These are phyloP conservation scores for Microdochium trichocladiopsis DNA, from an alignment of 2,329 filamentous ascomycete genomes.

Conservation along the genomic window DNA sequence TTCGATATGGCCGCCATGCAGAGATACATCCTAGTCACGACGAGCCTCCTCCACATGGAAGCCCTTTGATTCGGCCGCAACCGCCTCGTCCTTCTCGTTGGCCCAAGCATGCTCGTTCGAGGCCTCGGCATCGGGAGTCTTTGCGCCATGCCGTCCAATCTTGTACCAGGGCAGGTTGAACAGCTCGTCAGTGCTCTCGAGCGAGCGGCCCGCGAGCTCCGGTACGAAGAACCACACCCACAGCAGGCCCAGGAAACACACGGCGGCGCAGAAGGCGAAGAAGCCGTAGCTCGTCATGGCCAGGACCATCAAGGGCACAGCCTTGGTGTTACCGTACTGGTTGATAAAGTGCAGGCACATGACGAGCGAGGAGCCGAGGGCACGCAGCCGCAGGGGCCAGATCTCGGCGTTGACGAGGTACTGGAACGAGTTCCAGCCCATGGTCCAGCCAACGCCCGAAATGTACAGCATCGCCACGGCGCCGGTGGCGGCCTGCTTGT, in stretches of 20 bases:
- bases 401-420: conserved; percentile 49
- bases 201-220: conserved; percentile 38
- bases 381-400: conserved; percentile 20
- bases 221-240: conserved; percentile 48
- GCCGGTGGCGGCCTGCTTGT: conserved; percentile 34
- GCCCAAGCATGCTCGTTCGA: neutral
- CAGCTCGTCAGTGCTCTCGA: conserved; percentile 4
- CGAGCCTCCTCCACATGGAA: neutral
- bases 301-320: conserved; percentile 48
- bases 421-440: conserved; percentile 44
- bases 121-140: conserved; percentile 3
- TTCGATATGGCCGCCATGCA: no score
- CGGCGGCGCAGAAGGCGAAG: conserved; percentile 24
- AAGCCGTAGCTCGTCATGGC: conserved; percentile 5
- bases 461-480: conserved; percentile 43
- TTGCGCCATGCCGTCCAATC: conserved; percentile 9
- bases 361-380: conserved; percentile 29
- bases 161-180: conserved; percentile 5
- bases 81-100: neutral
- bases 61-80: neutral
- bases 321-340: conserved; percentile 48
- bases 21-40: neutral
- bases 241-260: conserved; percentile 41
- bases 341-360: conserved; percentile 52
- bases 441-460: conserved; percentile 36